Evolutionary conservation across 768 basidiomycete species (phyloP), one percentile per base, ranked within the genome.

Genomic region (Mycena crocata): DNA sequence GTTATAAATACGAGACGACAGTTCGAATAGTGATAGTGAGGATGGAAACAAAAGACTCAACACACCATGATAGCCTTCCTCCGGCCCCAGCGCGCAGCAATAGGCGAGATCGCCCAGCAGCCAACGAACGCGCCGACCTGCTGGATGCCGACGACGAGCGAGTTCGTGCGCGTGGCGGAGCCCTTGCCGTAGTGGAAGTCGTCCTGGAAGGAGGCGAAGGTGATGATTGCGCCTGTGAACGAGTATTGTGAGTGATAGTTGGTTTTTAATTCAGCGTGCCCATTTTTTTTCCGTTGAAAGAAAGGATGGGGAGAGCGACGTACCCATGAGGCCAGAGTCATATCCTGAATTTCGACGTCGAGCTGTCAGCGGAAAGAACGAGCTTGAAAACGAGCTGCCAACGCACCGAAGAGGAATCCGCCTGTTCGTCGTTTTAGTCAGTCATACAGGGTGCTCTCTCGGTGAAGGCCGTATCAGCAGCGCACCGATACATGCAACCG

Each of bases 251-350:
- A n/a, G n/a, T n/a, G n/a, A n/a, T n/a, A n/a, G n/a, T n/a, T n/a
- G n/a, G n/a, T n/a, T n/a, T n/a, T n/a, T n/a, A n/a, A n/a, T n/a
- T n/a, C n/a, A n/a, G n/a, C n/a, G n/a, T n/a, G n/a, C n/a, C n/a
- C n/a, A n/a, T n/a, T n/a, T n/a, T n/a, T n/a, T n/a, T n/a, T n/a
- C n/a, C n/a, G n/a, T n/a, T n/a, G n/a, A n/a, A n/a, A n/a, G n/a
- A n/a, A n/a, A n/a, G n/a, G n/a, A n/a, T n/a, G n/a, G n/a, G n/a
- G n/a, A n/a, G n/a, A n/a, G n/a, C n/a, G n/a, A n/a, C 59, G 35
- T 28, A 60, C 59, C 59, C 59, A 61, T 61, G 12, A 61, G 50
- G 21, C 59, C 59, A 21, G 59, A 61, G 31, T 61, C 59, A 42
- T 61, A 61, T 51, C 59, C 59, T 61, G 23, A 14, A 24, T 5